Evolutionary conservation across 208 protist genomes (phyloP), one percentile per base, ranked within the genome.

Genomic region (Leishmania major): DNA sequence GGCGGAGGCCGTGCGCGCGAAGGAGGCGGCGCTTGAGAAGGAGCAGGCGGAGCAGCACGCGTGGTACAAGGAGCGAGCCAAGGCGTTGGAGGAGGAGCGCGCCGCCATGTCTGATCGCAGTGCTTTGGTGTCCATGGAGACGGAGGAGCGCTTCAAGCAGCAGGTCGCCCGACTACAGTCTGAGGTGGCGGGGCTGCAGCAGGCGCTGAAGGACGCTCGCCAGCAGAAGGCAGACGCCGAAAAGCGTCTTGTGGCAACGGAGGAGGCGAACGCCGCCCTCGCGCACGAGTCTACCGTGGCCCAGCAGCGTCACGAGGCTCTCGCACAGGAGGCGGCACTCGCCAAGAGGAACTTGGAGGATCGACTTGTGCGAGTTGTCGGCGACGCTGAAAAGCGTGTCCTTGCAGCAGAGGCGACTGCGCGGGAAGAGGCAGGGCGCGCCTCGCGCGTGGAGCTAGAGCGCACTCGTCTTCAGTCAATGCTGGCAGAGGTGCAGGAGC

Each of bases 31-130:
- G n/a, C 83, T 95, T 53, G 89, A 94, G 78, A 51, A 84, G 79
- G 90, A 95, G 87, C 86, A 88, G 70, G 78, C 92, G 77, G 81
- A 86, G 66, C 78, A 92, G 43, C 94, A 97, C 87, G 79, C 88
- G 40, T 87, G 90, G 78, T 94, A 96, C 84, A 84, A 94, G 79
- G 60, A 80, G 70, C 82, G 85, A 35, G 78, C 88, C 67, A 81
- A 76, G 59, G 67, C 80, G 81, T 79, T 94, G 40, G 90, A 95
- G 85, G 85, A 90, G 55, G 82, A 86, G 79, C 85, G 80, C 35
- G 84, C 77, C 11, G 87, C 80, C 83, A 62, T 85, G 75, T 78
- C 85, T 64, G 82, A 85, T 57, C 86, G 90, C 67, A 88, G 64
- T 59, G 81, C 78, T 40, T 75, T 67, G 25, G 75, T 81, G 1